phyloP scores from a whole-genome alignment of 129 eudicot genomes.

The Logfia minima region DNA sequence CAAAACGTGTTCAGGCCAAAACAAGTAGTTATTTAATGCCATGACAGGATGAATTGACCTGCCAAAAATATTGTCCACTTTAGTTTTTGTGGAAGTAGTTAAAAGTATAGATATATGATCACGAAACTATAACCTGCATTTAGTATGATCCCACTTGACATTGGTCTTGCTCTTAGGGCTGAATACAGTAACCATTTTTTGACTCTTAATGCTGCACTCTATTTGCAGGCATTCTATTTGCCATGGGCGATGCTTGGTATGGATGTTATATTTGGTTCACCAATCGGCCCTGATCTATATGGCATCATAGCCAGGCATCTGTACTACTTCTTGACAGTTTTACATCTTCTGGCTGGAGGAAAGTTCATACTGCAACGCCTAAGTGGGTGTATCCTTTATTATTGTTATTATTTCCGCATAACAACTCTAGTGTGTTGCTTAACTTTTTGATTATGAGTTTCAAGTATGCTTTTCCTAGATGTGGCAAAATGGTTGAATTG shows the following conservation, averaged over 20 bases:
- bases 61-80: too few relatives aligned
- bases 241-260: conserved; percentile 94
- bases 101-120: too few relatives aligned
- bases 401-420: not conserved
- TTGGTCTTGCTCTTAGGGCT: too few relatives aligned
- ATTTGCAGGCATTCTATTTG: conserved; percentile 73
- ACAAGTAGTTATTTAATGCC: too few relatives aligned
- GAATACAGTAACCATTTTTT: not conserved
- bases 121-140: not conserved
- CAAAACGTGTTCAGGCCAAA: too few relatives aligned
- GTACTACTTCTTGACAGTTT: conserved; percentile 78
- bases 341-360: conserved; percentile 89
- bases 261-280: conserved; percentile 91
- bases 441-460: not conserved
- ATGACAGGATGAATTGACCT: too few relatives aligned
- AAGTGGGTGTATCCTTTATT: conserved; percentile 80
- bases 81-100: too few relatives aligned
- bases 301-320: conserved; percentile 87
- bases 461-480: not conserved
- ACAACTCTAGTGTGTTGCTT: not conserved
- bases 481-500: not conserved
- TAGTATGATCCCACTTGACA: not conserved
- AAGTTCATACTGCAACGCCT: conserved; percentile 69
- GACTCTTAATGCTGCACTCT: not conserved
- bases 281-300: conserved; percentile 62